Conservation (phyloP, 805 yeast genomes). For the Lipomyces kockii region DNA sequence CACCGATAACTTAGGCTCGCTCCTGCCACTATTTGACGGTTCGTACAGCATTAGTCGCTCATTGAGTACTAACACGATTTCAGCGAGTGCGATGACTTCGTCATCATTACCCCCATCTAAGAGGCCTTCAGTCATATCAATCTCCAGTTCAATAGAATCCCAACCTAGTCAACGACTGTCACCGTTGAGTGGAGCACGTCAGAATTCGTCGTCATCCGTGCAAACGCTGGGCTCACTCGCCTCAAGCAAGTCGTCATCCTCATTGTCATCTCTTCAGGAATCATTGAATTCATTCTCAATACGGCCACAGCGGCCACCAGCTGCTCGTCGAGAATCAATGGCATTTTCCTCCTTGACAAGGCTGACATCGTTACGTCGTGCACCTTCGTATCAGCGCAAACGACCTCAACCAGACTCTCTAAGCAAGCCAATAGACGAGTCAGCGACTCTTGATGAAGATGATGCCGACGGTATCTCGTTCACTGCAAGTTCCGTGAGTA, state of each 20-base stretch:
- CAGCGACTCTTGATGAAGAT: slow-evolving; percentile 1
- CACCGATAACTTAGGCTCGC: slow-evolving; percentile 12
- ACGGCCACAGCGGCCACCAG: slow-evolving; percentile 2
- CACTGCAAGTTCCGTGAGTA: not conserved
- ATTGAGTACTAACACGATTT: slow-evolving; percentile 5
- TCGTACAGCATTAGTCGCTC: slow-evolving; percentile 14
- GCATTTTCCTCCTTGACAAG: slow-evolving; percentile 17
- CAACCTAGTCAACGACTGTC: not conserved
- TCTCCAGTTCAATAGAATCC: not conserved
- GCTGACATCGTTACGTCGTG: slow-evolving; percentile 11
- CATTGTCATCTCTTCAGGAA: slow-evolving; percentile 15
- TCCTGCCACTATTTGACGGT: slow-evolving; percentile 7
- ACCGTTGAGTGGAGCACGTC: not conserved
- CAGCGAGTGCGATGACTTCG: slow-evolving; percentile 2
- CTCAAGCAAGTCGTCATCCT: slow-evolving; percentile 11
- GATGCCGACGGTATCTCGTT: not conserved
- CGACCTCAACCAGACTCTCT: not conserved
- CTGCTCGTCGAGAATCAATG: slow-evolving; percentile 28
- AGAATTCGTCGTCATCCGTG: not conserved
- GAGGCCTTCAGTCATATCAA: not conserved
- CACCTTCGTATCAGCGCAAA: slow-evolving; percentile 11
- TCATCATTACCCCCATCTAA: not conserved
- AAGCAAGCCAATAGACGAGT: not conserved
- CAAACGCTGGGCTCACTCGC: slow-evolving; percentile 3
- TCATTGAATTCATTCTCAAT: slow-evolving; percentile 11